Base-by-base conservation (phyloP, 2,329 filamentous ascomycete genomes). In the Magnaporthiopsis poae region DNA sequence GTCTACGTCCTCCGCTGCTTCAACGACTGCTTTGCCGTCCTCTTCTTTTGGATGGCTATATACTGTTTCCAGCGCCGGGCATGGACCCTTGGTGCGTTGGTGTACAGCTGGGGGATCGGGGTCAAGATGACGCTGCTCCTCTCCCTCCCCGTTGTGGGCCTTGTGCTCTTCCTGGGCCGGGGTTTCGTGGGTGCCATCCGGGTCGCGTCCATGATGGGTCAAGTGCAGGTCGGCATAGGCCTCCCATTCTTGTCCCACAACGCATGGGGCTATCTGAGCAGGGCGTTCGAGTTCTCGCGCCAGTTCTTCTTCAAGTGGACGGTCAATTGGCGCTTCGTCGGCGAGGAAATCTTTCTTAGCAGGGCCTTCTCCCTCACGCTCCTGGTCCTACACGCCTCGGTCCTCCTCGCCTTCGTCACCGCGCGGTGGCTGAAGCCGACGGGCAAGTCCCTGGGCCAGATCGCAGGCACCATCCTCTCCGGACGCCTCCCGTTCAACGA, bases 251-350 rank as follows among this genome's bases (percentile, higher is more conserved):
- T 90, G 29, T 75, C 82, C 12, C 80, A 79, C 60, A 89, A 92
- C 71, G 77, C 87, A 27, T 77, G 78, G 68, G 90, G 88, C 35
- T 99, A 99, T 75, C 74, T 96, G 25, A 84, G 86, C 62, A 84
- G 90, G 69, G 92, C 95, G 0, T 99, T 99, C 74, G 92, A 99
- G 79, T 84, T 99, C 67, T 92, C 90, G 62, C 85, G 95, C 66
- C 87, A 91, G 72, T 99, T 99, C 79, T 83, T 96, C 72, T 98
- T 94, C 82, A 92, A 94, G 78, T 99, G 95, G 95, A 99, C 95
- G 0, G 95, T 99, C 71, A 99, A 99, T 77, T 99, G 95, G 95
- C 88, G 93, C 66, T 98, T 98, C 75, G 79, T 97, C n/a, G 88
- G 90, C 21, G 92, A 97, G 77, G 85, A 90, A 8, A 77, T 80